A percentile compares a stretch with the other conserved stretches of the same genome.
phyloP scores from a whole-genome alignment of 2,329 filamentous ascomycete species.

The Trichoderma semiorbis region DNA sequence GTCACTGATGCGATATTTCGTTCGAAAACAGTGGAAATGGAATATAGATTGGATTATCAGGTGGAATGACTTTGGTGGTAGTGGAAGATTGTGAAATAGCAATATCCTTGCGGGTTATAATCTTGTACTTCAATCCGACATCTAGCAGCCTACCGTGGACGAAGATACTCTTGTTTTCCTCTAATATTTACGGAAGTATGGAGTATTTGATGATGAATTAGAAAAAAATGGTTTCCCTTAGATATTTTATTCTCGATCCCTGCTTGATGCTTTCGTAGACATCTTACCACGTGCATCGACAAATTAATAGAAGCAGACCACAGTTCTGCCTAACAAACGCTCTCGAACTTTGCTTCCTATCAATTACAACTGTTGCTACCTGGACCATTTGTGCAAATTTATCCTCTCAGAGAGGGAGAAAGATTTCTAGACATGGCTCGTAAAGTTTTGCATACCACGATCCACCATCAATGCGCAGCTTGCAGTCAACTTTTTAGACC shows the following conservation, averaged over 20 bases:
- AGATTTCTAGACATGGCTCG: not conserved
- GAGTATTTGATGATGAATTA: not conserved
- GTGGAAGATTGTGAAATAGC: not conserved
- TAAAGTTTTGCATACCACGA: not conserved
- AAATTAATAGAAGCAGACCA: not conserved
- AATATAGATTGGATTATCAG: not conserved
- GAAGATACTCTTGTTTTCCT: too few species aligned
- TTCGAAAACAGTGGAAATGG: not conserved
- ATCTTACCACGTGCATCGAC: not conserved
- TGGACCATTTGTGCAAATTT: not conserved
- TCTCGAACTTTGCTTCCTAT: not conserved
- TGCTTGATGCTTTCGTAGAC: not conserved
- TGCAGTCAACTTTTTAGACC: conserved; percentile 2
- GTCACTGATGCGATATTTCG: too few species aligned
- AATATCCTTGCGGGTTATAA: too few species aligned
- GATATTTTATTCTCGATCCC: not conserved
- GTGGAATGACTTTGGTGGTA: not conserved
- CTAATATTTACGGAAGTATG: not conserved
- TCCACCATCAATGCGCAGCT: not conserved
- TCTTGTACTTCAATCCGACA: too few species aligned
- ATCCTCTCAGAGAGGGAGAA: not conserved
- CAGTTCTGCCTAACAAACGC: not conserved
- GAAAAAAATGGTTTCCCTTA: not conserved
- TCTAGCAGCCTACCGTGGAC: too few species aligned
- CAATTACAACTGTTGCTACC: not conserved